Evolutionary conservation across 495 filamentous ascomycete genomes (phyloP).

Genomic region (Talaromyces liani): DNA sequence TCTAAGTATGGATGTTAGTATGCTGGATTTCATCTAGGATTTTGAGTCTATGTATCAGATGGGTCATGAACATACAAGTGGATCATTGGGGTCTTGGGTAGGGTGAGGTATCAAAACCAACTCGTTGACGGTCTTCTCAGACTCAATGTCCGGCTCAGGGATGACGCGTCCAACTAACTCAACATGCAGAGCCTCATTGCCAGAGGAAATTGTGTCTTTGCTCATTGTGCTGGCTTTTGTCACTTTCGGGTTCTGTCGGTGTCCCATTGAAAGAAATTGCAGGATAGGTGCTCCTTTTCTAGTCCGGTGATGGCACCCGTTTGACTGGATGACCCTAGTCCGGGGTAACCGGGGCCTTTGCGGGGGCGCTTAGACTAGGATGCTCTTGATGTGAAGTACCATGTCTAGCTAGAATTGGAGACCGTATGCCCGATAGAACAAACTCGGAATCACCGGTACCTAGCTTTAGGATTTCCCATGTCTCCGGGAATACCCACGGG

Average conservation of each 20-base stretch:
- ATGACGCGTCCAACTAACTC: neutral
- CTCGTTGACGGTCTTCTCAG: neutral
- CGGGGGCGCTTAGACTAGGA: too few species aligned
- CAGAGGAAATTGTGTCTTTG: neutral
- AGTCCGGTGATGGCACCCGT: neutral
- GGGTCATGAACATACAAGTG: too few species aligned
- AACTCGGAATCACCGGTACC: neutral
- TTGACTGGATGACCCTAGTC: neutral
- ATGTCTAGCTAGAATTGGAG: neutral
- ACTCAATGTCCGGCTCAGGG: neutral
- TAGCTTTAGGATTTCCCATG: neutral
- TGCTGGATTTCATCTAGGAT: too few species aligned
- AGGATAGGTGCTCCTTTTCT: neutral
- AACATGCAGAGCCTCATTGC: neutral
- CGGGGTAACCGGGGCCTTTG: neutral
- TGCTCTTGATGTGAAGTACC: neutral
- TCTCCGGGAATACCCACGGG: neutral
- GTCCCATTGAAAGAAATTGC: neutral
- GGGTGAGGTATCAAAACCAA: neutral
- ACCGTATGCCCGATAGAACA: neutral
- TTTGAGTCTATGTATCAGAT: too few species aligned
- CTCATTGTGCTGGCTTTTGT: neutral
- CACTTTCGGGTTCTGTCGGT: too few species aligned
- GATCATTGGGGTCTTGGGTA: neutral
- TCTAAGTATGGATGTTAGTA: too few species aligned